Percentiles rank a stretch among this genome's conserved stretches.
These are phyloP conservation scores for Wallacemonas sp. DNA, from an alignment of 208 protist genomes.

Conservation along the genomic window DNA sequence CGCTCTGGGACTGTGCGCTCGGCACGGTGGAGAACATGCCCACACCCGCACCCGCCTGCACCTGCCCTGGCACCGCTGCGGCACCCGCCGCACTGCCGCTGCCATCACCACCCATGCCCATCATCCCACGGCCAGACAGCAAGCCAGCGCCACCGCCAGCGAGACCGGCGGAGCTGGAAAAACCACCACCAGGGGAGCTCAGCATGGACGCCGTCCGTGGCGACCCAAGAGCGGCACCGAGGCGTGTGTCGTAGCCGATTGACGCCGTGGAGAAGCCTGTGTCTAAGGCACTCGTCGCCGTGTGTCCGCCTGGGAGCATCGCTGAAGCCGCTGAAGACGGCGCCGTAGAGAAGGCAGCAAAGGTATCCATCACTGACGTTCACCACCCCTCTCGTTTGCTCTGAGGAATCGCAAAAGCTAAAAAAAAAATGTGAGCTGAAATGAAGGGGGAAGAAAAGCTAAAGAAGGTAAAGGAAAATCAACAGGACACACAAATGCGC, in stretches of 20 bases:
- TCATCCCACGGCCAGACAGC: no score
- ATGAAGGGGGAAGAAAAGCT: conserved; percentile 2
- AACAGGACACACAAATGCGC: no score
- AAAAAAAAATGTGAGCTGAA: neutral
- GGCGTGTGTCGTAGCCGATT: no score
- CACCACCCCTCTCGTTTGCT: no score
- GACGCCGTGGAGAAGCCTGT: neutral
- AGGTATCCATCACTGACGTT: conserved; percentile 13
- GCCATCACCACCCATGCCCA: no score
- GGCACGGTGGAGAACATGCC: neutral
- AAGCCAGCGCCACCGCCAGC: no score
- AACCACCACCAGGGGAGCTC: neutral
- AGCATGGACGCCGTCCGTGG: neutral
- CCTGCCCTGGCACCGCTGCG: neutral
- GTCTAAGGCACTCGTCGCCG: neutral
- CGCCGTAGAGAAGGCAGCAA: conserved; percentile 20
- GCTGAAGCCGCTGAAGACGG: neutral
- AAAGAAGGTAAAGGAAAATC: neutral
- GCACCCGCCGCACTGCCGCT: neutral
- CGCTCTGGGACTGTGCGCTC: neutral
- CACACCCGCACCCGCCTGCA: neutral
- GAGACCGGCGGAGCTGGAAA: no score
- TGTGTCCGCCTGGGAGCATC: no score
- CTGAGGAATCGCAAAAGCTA: no score
- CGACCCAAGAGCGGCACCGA: neutral